Evolutionary conservation across 768 basidiomycete genomes (phyloP).

Genomic region (Hemileccinum impolitum): DNA sequence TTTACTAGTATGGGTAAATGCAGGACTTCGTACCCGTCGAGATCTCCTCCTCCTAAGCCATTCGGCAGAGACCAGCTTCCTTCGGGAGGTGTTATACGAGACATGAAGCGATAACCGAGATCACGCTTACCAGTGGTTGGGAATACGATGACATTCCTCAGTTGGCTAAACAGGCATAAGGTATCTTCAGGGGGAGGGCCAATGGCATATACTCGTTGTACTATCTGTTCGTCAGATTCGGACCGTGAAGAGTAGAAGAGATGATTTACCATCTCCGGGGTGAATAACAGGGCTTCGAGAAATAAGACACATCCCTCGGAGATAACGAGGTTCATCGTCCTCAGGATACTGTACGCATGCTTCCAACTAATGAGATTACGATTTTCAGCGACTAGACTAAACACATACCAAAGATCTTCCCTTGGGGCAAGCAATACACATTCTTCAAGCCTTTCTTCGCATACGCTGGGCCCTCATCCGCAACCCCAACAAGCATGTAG

Average conservation of each 20-base stretch:
- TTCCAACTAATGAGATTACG: conserved; percentile 21
- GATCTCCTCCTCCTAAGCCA: conserved; percentile 69
- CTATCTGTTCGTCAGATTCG: conserved; percentile 32
- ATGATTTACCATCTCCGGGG: conserved; percentile 62
- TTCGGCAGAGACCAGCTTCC: conserved; percentile 64
- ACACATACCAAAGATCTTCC: conserved; percentile 63
- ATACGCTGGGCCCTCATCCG: conserved; percentile 78
- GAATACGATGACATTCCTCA: conserved; percentile 73
- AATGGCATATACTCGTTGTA: conserved; percentile 68
- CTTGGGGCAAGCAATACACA: conserved; percentile 51
- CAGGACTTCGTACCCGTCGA: conserved; percentile 59
- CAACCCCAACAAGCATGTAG: conserved; percentile 72
- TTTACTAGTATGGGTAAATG: not conserved
- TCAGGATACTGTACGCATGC: conserved; percentile 57
- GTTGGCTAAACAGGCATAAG: conserved; percentile 53
- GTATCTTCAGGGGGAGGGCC: conserved; percentile 59
- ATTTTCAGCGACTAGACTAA: not conserved
- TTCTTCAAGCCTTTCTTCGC: conserved; percentile 44
- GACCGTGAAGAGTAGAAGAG: not conserved
- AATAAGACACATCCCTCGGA: conserved; percentile 60
- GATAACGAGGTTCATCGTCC: conserved; percentile 48
- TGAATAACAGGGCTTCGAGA: conserved; percentile 74
- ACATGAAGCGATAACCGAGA: not conserved
- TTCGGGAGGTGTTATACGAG: conserved; percentile 21
- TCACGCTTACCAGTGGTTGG: conserved; percentile 51